Evolutionary conservation across 2,329 filamentous ascomycete genomes (phyloP).

Genomic region (Clonostachys rhizophaga): DNA sequence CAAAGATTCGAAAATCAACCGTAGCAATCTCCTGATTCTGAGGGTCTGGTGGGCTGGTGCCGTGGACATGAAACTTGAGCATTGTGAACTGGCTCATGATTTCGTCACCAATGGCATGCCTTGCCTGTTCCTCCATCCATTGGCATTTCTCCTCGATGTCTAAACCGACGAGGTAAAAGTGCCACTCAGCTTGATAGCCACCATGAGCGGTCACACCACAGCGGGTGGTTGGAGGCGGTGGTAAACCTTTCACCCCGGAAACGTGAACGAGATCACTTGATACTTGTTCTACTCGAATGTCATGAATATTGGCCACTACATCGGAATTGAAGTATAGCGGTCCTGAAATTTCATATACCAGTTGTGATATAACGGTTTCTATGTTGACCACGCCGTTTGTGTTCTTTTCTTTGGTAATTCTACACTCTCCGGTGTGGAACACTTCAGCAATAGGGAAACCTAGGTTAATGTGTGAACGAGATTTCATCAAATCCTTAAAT

Average conservation of each 20-base stretch:
- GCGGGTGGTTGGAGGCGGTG: constrained; percentile 1
- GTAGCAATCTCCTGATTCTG: constrained; percentile 34
- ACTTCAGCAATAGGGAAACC: constrained; percentile 46
- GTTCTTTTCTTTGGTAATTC: constrained; percentile 15
- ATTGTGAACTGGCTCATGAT: constrained; percentile 24
- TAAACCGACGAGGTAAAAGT: not conserved
- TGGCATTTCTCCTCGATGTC: not conserved
- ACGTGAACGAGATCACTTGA: not conserved
- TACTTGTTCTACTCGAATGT: constrained; percentile 1
- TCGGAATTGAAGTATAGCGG: constrained; percentile 9
- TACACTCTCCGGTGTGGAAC: constrained; percentile 27
- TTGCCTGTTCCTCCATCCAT: constrained; percentile 28
- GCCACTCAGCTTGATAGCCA: constrained; percentile 1
- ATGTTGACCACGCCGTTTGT: constrained; percentile 12
- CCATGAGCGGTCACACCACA: constrained; percentile 1
- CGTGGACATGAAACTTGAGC: constrained; percentile 3
- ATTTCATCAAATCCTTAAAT: constrained; percentile 13
- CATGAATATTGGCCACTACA: constrained; percentile 1
- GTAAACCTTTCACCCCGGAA: constrained; percentile 1
- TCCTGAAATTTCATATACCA: constrained; percentile 31
- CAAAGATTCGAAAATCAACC: constrained; percentile 35
- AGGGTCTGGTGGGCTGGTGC: constrained; percentile 18
- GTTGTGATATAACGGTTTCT: constrained; percentile 19
- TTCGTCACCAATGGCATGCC: constrained; percentile 18
- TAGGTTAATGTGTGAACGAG: constrained; percentile 19